Conservation (phyloP, 1,284 basidiomycete genomes). For the Puccinia hordei region DNA sequence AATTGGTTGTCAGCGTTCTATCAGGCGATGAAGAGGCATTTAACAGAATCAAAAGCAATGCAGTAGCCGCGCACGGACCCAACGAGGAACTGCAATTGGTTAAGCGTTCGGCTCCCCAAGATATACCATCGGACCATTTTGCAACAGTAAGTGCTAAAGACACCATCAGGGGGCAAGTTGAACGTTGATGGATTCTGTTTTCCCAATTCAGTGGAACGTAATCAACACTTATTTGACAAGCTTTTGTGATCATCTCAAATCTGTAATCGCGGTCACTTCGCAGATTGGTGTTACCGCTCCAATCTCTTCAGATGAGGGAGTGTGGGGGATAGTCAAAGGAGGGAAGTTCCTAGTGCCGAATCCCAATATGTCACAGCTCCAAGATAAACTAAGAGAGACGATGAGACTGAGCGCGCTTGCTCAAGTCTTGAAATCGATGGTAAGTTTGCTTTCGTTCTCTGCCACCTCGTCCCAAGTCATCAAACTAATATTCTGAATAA, state of each 20-base stretch:
- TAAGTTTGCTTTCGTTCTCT: not conserved
- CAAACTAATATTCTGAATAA: not conserved
- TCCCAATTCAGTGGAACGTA: constrained; percentile 24
- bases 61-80: not conserved
- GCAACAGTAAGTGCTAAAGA: constrained; percentile 22
- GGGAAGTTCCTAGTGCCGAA: constrained; percentile 34
- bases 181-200: not conserved
- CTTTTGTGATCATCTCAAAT: constrained; percentile 39
- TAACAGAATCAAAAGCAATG: not conserved
- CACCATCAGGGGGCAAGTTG: not conserved
- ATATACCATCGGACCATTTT: constrained; percentile 38
- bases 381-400: constrained; percentile 34
- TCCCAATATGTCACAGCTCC: constrained; percentile 15
- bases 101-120: constrained; percentile 24
- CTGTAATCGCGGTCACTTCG: constrained; percentile 27
- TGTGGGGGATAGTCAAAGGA: constrained; percentile 25
- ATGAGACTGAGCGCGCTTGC: constrained; percentile 40
- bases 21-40: constrained; percentile 18
- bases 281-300: constrained; percentile 39
- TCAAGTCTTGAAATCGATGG: constrained; percentile 45
- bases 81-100: constrained; percentile 16
- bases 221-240: constrained; percentile 40
- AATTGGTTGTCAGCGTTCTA: not conserved
- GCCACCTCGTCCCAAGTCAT: not conserved
- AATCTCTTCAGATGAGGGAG: constrained; percentile 43